A percentile compares a stretch with the other conserved stretches of the same genome.
Conservation (phyloP, 2,329 filamentous ascomycete genomes). For the Arthrobotrys musiformis region DNA sequence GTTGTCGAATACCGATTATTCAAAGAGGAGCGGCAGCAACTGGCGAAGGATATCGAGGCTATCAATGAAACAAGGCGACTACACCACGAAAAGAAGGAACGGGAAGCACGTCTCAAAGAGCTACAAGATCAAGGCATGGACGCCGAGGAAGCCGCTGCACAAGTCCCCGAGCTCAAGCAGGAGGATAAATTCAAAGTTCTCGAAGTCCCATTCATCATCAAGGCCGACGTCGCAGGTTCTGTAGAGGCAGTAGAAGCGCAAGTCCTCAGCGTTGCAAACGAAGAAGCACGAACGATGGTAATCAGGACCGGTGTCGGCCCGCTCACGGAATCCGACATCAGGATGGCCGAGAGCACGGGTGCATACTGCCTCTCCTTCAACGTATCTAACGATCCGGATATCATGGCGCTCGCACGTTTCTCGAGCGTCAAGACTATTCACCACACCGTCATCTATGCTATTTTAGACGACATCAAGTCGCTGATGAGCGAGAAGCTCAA, state of each 20-base stretch:
- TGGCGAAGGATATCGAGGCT: slow-evolving; percentile 76
- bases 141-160: slow-evolving; percentile 54
- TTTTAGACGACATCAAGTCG: slow-evolving; percentile 77
- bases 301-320: slow-evolving; percentile 81
- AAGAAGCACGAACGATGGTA: slow-evolving; percentile 81
- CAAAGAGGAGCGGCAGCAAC: slow-evolving; percentile 73
- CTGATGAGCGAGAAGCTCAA: slow-evolving; percentile 76
- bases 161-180: slow-evolving; percentile 48
- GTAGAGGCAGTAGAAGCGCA: slow-evolving; percentile 87
- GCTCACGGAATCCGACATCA: slow-evolving; percentile 85
- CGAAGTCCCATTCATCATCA: slow-evolving; percentile 83
- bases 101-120: slow-evolving; percentile 63
- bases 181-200: slow-evolving; percentile 63
- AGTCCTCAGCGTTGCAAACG: slow-evolving; percentile 81
- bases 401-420: slow-evolving; percentile 75
- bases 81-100: slow-evolving; percentile 71
- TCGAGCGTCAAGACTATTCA: slow-evolving; percentile 81
- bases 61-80: slow-evolving; percentile 77
- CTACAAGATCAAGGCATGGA: slow-evolving; percentile 62
- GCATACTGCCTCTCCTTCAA: slow-evolving; percentile 85
- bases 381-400: slow-evolving; percentile 73
- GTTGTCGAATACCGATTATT: slow-evolving; percentile 82
- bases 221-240: slow-evolving; percentile 91
- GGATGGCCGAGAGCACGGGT: slow-evolving; percentile 81
- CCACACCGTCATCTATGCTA: slow-evolving; percentile 85